Evolutionary conservation across 345 rosid species (phyloP), one percentile per base, ranked within the genome.

Genomic region (Lenwebbia sp.): DNA sequence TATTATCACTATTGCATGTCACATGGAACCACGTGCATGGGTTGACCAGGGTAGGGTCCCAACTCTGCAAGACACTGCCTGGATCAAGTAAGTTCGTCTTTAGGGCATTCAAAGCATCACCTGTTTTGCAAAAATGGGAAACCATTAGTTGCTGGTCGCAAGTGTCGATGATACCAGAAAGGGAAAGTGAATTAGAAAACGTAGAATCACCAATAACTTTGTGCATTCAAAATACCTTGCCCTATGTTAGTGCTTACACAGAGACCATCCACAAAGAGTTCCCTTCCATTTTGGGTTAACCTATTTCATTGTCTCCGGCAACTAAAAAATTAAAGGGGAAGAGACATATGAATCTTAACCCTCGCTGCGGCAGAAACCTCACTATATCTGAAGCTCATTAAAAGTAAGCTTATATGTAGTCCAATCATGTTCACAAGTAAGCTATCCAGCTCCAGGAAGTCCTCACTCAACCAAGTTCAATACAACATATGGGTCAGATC

Each of bases 11-110:
- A 88, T 90, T 94, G 91, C 99, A 96, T 55, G 98, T 95, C 70
- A 96, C 93, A 86, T 96, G 94, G 87, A 91, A 93, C 99, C 99
- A 96, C 37, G 95, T 93, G 92, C 98, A 96, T 14, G 98, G 99
- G 90, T 88, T 93, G 85, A 90, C 93, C 84, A 92, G 94, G 85
- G 96, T 92, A 53, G 97, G 47, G 90, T 94, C 96, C 99, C 99
- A 96, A 90, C 96, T 94, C 85, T 94, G 94, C 75, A 96, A 90
- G 85, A 94, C 92, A 60, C 89, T 94, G 87, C 92, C 92, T 85
- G 99, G 98, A 89, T 95, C 98, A 22, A 85, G 86, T 83, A 96
- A 90, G 88, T 88, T 93, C 82, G 87, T 88, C 93, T 90, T 96
- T 88, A 96, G 56, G 11, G 98, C 94, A 91, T 92, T 94, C 89